Conservation (phyloP, 2,329 filamentous ascomycete species). For the Orbilia blumenaviensis region DNA sequence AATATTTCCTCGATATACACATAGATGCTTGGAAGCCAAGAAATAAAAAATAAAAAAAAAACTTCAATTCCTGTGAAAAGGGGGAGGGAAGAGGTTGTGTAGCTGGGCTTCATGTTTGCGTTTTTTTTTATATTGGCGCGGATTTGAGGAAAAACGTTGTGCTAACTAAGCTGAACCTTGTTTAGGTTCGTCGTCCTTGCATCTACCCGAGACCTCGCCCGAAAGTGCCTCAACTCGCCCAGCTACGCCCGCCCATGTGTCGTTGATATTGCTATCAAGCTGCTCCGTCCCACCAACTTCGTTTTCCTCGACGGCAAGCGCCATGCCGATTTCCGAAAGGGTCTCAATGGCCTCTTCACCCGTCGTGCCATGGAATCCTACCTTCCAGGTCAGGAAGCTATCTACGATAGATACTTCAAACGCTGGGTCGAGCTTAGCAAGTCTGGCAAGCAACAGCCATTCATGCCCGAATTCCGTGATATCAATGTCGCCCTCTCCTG, state of each 20-base stretch:
- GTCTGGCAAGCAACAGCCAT: conserved; percentile 79
- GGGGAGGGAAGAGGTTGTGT: too few relatives aligned
- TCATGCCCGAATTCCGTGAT: conserved; percentile 92
- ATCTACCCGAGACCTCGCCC: conserved; percentile 90
- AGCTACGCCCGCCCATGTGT: conserved; percentile 93
- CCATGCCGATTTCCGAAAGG: conserved; percentile 97
- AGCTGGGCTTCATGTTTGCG: background rate
- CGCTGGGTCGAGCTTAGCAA: conserved; percentile 79
- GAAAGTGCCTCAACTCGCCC: conserved; percentile 96
- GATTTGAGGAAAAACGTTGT: background rate
- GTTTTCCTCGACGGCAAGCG: conserved; percentile 95
- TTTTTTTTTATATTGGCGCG: background rate
- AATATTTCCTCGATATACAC: too few relatives aligned
- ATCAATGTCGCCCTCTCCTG: conserved; percentile 94
- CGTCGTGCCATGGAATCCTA: conserved; percentile 86
- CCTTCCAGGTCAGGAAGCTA: conserved; percentile 89
- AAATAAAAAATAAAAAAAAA: too few relatives aligned
- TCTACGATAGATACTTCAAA: conserved; percentile 87
- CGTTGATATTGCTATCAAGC: conserved; percentile 91
- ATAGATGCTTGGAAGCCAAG: background rate
- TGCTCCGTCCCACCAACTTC: conserved; percentile 91
- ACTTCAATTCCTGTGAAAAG: conserved; percentile 9
- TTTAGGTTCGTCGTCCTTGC: conserved; percentile 93
- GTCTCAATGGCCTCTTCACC: conserved; percentile 92
- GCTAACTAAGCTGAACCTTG: conserved; percentile 27